phyloP scores from a whole-genome alignment of 495 filamentous ascomycete species.

The Corynascus novoguineensis region DNA sequence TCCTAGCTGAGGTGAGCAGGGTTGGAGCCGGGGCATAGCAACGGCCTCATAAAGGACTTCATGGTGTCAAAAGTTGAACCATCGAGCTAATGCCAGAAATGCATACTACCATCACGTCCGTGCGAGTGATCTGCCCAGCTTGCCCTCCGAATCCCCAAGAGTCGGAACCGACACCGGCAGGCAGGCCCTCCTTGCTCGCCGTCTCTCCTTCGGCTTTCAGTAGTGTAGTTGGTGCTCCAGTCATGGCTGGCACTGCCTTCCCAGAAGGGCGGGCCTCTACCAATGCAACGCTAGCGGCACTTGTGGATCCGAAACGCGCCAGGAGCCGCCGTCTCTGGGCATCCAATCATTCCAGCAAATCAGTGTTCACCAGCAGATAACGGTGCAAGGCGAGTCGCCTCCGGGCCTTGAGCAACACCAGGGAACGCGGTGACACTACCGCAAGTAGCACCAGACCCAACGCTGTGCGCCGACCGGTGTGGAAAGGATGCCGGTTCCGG shows the following conservation, averaged over 20 bases:
- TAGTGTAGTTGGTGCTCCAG: too few relatives aligned
- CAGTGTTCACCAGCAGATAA: neutral
- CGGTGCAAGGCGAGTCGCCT: neutral
- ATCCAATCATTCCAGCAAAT: neutral
- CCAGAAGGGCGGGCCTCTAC: slow-evolving; percentile 1
- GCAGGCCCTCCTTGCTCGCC: too few relatives aligned
- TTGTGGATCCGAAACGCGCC: slow-evolving; percentile 7
- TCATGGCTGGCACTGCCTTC: slow-evolving; percentile 1
- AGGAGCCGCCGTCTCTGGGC: slow-evolving; percentile 3
- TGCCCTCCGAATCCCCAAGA: too few relatives aligned
- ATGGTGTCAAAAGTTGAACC: too few relatives aligned
- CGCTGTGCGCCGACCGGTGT: neutral
- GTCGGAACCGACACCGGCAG: too few relatives aligned
- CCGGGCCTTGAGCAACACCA: neutral
- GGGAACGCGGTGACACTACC: neutral
- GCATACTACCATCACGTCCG: neutral
- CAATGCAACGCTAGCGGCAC: slow-evolving; percentile 13
- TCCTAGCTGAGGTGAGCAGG: neutral
- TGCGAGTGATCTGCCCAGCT: too few relatives aligned
- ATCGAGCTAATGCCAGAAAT: too few relatives aligned
- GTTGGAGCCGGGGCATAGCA: neutral
- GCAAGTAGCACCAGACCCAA: neutral
- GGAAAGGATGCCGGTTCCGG: neutral
- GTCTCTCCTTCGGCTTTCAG: neutral
- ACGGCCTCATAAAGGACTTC: too few relatives aligned